phyloP scores from a whole-genome alignment of 2,329 filamentous ascomycete genomes.

The Fusarium incarnatum region DNA sequence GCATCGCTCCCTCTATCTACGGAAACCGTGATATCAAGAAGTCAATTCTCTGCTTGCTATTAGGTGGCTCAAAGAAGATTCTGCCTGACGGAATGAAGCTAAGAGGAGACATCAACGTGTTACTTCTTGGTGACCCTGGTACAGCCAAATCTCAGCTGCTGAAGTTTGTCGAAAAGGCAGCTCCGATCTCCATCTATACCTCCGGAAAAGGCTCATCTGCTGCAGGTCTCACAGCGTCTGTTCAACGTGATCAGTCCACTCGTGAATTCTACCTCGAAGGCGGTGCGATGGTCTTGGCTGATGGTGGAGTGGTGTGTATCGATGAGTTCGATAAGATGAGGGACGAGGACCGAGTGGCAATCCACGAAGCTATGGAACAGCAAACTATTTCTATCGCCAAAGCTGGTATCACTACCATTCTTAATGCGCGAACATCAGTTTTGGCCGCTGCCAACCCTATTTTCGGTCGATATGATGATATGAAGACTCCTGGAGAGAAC shows the following conservation, averaged over 20 bases:
- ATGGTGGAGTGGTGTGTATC: constrained; percentile 97
- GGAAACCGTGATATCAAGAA: constrained; percentile 98
- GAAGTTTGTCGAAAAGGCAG: constrained; percentile 97
- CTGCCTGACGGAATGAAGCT: constrained; percentile 97
- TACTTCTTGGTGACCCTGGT: constrained; percentile 95
- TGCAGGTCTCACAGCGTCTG: constrained; percentile 95
- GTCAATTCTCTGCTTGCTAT: constrained; percentile 89
- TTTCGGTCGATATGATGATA: constrained; percentile 96
- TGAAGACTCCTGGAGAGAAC: constrained; percentile 97
- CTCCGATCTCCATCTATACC: constrained; percentile 97
- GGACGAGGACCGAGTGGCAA: constrained; percentile 96
- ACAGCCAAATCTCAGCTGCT: constrained; percentile 97
- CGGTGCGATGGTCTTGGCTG: constrained; percentile 97
- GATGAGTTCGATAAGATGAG: constrained; percentile 99
- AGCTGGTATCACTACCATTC: constrained; percentile 96
- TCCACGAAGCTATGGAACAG: constrained; percentile 99
- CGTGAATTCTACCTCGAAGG: constrained; percentile 98
- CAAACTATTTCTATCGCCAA: constrained; percentile 99
- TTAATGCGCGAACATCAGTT: constrained; percentile 95
- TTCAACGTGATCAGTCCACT: constrained; percentile 91
- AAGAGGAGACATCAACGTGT: constrained; percentile 96
- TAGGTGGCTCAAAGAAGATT: constrained; percentile 98
- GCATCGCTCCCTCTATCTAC: constrained; percentile 97
- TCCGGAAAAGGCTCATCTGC: constrained; percentile 98
- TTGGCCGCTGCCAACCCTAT: constrained; percentile 96